These are phyloP conservation scores for Rhododendron ferrugineum DNA, from an alignment of 148 eudicot species.

Conservation along the genomic window DNA sequence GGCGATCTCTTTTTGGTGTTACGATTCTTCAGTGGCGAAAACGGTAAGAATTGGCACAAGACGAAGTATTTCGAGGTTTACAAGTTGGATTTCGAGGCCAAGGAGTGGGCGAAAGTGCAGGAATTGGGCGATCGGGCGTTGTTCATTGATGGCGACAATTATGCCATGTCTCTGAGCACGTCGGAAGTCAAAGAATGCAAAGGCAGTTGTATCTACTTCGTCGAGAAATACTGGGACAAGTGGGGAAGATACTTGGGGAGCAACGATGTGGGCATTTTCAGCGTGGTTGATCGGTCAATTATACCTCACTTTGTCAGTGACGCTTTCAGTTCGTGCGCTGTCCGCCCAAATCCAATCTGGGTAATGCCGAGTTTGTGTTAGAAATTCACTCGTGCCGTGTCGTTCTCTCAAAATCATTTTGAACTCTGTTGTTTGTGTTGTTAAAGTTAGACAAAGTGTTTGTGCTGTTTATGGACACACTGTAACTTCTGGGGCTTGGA, in stretches of 20 bases:
- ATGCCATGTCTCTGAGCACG: slow-evolving; percentile 3
- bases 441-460: not conserved
- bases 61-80: not conserved
- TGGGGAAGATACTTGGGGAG: slow-evolving; percentile 5
- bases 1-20: slow-evolving; percentile 14
- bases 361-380: slow-evolving; percentile 16
- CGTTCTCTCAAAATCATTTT: not conserved
- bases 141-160: slow-evolving; percentile 13
- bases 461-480: not conserved
- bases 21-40: not conserved
- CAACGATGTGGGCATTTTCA: slow-evolving; percentile 13
- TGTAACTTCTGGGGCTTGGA: not conserved
- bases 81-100: slow-evolving; percentile 13
- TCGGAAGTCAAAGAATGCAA: slow-evolving; percentile 11
- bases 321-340: not conserved
- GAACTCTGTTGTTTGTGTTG: not conserved
- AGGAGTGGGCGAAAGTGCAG: slow-evolving; percentile 6
- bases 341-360: slow-evolving; percentile 13
- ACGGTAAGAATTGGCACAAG: not conserved
- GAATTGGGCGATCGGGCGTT: slow-evolving; percentile 14
- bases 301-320: slow-evolving; percentile 5
- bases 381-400: not conserved
- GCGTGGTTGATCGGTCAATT: not conserved
- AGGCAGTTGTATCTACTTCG: slow-evolving; percentile 13
- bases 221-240: slow-evolving; percentile 18